Evolutionary conservation across 441 rosid species (phyloP), one percentile per base, ranked within the genome.

Genomic region (Erodium trifolium): DNA sequence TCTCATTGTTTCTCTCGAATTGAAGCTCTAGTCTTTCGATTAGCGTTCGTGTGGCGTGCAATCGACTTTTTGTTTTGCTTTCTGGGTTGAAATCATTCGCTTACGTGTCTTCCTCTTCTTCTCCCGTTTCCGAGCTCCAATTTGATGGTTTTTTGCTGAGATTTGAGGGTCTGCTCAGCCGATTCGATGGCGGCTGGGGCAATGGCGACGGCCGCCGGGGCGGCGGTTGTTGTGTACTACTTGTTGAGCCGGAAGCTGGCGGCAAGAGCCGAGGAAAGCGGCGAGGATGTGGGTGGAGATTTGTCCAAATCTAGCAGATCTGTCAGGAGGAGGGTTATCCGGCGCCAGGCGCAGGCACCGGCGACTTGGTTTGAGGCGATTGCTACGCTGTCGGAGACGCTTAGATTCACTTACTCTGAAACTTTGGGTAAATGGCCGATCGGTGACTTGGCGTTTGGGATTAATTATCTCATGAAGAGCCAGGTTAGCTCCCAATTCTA

Each of bases 381-480:
- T 49, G 74, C 92, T 2, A 94, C 97, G 31, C 62, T 94, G 34
- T 83, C 94, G 12, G 97, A 94, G 79, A 94, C 99, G 18, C 84
- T 94, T 17, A 81, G 92, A 65, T 94, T 91, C 65, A 94, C 96
- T 12, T 94, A 88, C 81, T 87, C 96, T 4, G 97, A 94, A 77
- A 94, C 99, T 63, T 74, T 94, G 41, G 99, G 99, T 5, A 92
- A 94, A 81, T 94, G 97, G 97, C 99, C 99, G 5, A 83, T 94
- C 31, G 94, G 86, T 18, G 97, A 94, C 83, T 82, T 94, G 74
- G 99, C 97, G 67, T 92, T 94, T 70, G 97, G 97, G 69, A 90
- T 94, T 72, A 94, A 92, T 76, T 92, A 86, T 75, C 84, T 92
- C 60, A 84, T 94, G 83, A 85, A 93, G 68, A 82, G 90, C 71